phyloP scores from a whole-genome alignment of 1,139 yeast species.

The Yamadazyma triangularis region DNA sequence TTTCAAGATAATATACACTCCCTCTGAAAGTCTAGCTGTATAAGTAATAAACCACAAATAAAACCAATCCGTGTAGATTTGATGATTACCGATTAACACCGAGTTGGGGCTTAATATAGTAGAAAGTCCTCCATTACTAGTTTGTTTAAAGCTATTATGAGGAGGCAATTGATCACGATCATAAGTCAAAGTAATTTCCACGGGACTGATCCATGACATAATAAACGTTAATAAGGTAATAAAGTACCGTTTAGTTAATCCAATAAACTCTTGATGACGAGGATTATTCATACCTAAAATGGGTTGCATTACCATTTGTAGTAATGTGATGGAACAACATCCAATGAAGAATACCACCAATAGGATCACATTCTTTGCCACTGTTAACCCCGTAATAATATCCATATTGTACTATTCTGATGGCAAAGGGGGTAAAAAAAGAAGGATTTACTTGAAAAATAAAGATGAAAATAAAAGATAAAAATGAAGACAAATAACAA shows the following conservation, averaged over 20 bases:
- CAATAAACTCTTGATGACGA: constrained; percentile 31
- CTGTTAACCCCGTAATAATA: background rate
- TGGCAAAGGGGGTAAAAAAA: no score
- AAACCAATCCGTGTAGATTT: constrained; percentile 93
- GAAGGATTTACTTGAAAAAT: no score
- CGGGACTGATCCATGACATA: constrained; percentile 39
- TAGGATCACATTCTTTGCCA: constrained; percentile 19
- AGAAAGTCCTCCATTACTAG: constrained; percentile 21
- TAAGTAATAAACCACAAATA: constrained; percentile 86
- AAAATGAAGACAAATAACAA: no score
- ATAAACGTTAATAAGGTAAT: constrained; percentile 43
- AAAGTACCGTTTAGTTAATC: constrained; percentile 49
- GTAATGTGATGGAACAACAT: constrained; percentile 34
- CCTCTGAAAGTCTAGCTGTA: constrained; percentile 58
- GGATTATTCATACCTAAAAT: constrained; percentile 22
- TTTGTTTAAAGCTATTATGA: constrained; percentile 14
- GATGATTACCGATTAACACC: constrained; percentile 78
- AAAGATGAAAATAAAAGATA: no score
- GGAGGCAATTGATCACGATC: constrained; percentile 22
- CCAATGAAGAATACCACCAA: constrained; percentile 39
- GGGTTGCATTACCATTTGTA: constrained; percentile 36
- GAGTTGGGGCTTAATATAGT: constrained; percentile 45
- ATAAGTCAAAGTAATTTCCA: constrained; percentile 37
- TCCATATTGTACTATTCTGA: background rate
- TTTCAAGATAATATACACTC: constrained; percentile 73